phyloP scores from a whole-genome alignment of 2,329 filamentous ascomycete genomes.

The Mollisia scopiformis region DNA sequence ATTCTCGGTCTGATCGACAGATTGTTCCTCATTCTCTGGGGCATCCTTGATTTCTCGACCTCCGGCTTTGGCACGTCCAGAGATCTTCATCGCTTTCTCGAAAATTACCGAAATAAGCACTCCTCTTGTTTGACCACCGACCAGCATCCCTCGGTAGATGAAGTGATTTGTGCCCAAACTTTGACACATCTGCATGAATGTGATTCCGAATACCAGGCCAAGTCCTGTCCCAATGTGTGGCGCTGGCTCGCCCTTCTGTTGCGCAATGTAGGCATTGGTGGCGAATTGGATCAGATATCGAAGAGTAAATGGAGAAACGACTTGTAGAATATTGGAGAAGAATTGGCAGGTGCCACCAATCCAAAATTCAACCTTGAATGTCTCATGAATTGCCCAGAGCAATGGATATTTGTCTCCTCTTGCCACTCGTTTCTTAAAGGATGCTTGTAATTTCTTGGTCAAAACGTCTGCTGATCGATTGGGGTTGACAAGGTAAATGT shows the following conservation, averaged over 20 bases:
- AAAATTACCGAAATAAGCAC: conserved; percentile 87
- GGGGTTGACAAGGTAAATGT: conserved; percentile 90
- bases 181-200: conserved; percentile 81
- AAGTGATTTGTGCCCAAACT: conserved; percentile 87
- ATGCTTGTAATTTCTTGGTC: conserved; percentile 64
- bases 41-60: conserved; percentile 54
- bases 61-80: conserved; percentile 84
- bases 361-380: conserved; percentile 83
- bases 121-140: conserved; percentile 81
- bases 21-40: conserved; percentile 44
- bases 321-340: conserved; percentile 72
- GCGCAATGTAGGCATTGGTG: conserved; percentile 74
- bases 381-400: conserved; percentile 81
- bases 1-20: conserved; percentile 45
- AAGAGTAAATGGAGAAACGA: conserved; percentile 82
- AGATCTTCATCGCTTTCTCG: conserved; percentile 89
- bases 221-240: conserved; percentile 77
- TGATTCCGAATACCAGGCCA: conserved; percentile 83
- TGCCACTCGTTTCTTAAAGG: conserved; percentile 70
- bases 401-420: conserved; percentile 74
- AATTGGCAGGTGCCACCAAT: conserved; percentile 80
- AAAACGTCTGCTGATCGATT: conserved; percentile 72
- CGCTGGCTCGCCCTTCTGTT: conserved; percentile 48
- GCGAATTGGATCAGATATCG: conserved; percentile 88
- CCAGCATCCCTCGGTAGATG: conserved; percentile 89